Evolutionary conservation across 345 rosid species (phyloP).

Genomic region (Euphorbia peplus): DNA sequence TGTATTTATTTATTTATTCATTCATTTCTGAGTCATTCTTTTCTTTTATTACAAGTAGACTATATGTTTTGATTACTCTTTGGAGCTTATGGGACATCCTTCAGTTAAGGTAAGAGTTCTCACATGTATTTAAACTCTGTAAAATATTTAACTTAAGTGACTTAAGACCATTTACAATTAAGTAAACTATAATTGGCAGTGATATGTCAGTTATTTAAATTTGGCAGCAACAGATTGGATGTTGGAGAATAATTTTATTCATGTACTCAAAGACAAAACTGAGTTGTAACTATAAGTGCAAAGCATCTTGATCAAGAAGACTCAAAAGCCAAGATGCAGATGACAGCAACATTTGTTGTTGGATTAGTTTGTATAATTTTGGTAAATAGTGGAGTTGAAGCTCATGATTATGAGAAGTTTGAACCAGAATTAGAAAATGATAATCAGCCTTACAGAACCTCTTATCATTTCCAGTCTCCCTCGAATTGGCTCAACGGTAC

Average conservation of each 20-base stretch:
- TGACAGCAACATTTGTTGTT: conserved; percentile 5
- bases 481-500: conserved; percentile 53
- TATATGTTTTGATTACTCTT: too few relatives aligned
- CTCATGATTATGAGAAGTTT: conserved; percentile 1
- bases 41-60: neutral
- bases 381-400: conserved; percentile 16
- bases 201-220: too few relatives aligned
- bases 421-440: conserved; percentile 5
- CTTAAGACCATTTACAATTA: too few relatives aligned
- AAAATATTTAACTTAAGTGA: too few relatives aligned
- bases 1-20: neutral
- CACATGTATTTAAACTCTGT: too few relatives aligned
- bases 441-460: conserved; percentile 31
- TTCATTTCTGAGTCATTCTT: too few relatives aligned
- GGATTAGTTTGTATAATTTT: conserved; percentile 16
- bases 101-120: too few relatives aligned
- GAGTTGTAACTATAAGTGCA: neutral
- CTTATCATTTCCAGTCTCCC: conserved; percentile 51
- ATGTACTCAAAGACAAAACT: neutral
- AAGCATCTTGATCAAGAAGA: neutral
- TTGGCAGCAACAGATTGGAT: neutral
- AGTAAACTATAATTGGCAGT: too few relatives aligned
- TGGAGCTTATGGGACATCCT: too few relatives aligned
- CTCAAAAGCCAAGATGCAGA: conserved; percentile 4
- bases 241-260: neutral